Evolutionary conservation across 495 filamentous ascomycete species (phyloP).

Genomic region (Aspergillus sclerotioniger): DNA sequence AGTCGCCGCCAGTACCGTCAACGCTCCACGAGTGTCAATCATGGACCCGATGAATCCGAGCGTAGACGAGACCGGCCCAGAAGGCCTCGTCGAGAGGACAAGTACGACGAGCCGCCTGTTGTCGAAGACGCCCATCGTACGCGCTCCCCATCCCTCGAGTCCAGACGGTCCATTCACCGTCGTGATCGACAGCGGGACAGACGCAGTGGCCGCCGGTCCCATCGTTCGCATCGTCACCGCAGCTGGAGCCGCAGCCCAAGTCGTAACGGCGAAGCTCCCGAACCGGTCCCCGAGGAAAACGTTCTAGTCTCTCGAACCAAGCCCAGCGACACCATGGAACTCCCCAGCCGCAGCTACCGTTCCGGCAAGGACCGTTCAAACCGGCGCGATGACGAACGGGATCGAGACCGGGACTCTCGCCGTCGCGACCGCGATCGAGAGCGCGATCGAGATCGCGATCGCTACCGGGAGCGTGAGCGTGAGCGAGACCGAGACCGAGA

Average conservation of each 20-base stretch:
- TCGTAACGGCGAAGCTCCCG: slow-evolving; percentile 30
- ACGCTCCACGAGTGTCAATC: slow-evolving; percentile 50
- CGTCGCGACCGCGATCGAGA: slow-evolving; percentile 35
- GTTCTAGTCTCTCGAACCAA: slow-evolving; percentile 20
- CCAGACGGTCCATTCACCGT: slow-evolving; percentile 51
- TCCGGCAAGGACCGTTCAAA: slow-evolving; percentile 34
- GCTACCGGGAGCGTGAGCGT: slow-evolving; percentile 29
- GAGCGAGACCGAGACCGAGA: slow-evolving; percentile 38
- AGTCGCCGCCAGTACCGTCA: slow-evolving; percentile 55
- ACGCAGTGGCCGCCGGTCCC: slow-evolving; percentile 39
- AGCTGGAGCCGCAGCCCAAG: slow-evolving; percentile 32
- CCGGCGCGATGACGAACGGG: slow-evolving; percentile 39
- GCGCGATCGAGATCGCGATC: slow-evolving; percentile 25
- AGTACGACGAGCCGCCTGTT: slow-evolving; percentile 41
- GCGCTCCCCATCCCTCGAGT: slow-evolving; percentile 52
- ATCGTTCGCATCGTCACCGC: slow-evolving; percentile 49
- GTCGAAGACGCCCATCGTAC: slow-evolving; percentile 43
- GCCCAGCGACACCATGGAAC: slow-evolving; percentile 28
- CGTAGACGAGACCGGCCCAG: slow-evolving; percentile 42
- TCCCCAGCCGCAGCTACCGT: slow-evolving; percentile 29
- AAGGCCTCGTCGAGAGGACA: slow-evolving; percentile 49
- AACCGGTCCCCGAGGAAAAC: slow-evolving; percentile 22
- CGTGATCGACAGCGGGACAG: slow-evolving; percentile 46
- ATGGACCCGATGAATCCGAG: slow-evolving; percentile 49
- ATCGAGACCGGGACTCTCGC: slow-evolving; percentile 31